phyloP scores from a whole-genome alignment of 1,139 yeast species.

The Taphrina flavorubra region DNA sequence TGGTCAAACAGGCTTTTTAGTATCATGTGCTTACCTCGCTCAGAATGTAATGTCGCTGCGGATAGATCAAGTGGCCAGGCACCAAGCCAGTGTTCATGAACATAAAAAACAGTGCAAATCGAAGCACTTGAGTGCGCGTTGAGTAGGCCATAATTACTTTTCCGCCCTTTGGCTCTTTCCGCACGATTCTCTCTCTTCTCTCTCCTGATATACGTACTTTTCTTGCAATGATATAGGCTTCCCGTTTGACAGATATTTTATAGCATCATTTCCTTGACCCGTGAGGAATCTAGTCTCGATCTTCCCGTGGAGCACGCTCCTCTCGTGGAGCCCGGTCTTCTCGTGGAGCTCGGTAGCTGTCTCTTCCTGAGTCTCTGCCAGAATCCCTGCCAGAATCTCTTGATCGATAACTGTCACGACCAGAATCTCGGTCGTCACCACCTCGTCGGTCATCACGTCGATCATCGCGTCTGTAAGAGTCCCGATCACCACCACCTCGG shows the following conservation, averaged over 20 bases:
- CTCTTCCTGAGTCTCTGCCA: conserved; percentile 31
- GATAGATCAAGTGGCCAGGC: conserved; percentile 8
- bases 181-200: neutral
- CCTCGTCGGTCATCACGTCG: conserved; percentile 38
- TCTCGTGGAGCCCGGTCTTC: conserved; percentile 33
- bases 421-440: conserved; percentile 36
- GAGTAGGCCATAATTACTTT: conserved; percentile 2
- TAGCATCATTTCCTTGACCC: too few species aligned
- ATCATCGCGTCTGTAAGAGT: conserved; percentile 37
- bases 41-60: neutral
- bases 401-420: conserved; percentile 31
- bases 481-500: conserved; percentile 41
- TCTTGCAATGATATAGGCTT: neutral
- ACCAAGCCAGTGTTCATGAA: conserved; percentile 16
- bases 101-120: conserved; percentile 14
- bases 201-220: conserved; percentile 19
- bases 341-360: conserved; percentile 38
- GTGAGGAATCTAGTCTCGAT: conserved; percentile 11
- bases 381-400: conserved; percentile 31
- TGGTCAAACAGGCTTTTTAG: too few species aligned
- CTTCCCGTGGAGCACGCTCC: conserved; percentile 34
- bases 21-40: neutral
- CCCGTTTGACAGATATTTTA: too few species aligned
- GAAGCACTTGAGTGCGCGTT: conserved; percentile 3
- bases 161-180: conserved; percentile 18